Conservation (phyloP, 2,329 filamentous ascomycete species). For the Fusarium sp. region DNA sequence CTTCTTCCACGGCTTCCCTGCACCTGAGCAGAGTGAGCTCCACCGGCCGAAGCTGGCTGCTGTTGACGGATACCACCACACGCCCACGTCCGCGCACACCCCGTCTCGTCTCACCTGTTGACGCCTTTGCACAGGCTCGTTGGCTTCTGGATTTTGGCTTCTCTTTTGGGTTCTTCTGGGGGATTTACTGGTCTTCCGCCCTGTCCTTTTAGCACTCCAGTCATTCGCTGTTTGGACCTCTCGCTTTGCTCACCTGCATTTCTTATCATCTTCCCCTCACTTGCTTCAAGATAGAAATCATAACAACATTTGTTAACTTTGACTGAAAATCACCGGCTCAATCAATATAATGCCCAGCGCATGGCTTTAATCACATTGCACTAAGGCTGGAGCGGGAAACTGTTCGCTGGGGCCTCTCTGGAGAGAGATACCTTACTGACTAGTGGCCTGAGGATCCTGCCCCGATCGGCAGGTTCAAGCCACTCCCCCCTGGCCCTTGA, state of each 20-base stretch:
- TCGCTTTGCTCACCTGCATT: conserved; percentile 38
- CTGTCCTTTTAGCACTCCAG: conserved; percentile 35
- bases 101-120: conserved; percentile 37
- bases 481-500: conserved; percentile 47
- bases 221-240: conserved; percentile 25
- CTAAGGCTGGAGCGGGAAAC: conserved; percentile 38
- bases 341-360: conserved; percentile 3
- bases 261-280: conserved; percentile 23
- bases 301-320: conserved; percentile 3
- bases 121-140: conserved; percentile 33
- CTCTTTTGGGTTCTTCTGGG: conserved; percentile 32
- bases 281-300: not conserved
- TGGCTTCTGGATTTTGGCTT: conserved; percentile 17
- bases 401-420: conserved; percentile 41
- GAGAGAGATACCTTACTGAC: conserved; percentile 22
- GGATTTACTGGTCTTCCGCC: conserved; percentile 21
- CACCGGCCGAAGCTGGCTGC: conserved; percentile 24
- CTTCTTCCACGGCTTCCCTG: conserved; percentile 39
- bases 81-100: conserved; percentile 28
- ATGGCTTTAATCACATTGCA: conserved; percentile 21
- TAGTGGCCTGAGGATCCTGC: conserved; percentile 51
- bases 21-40: conserved; percentile 23
- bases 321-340: conserved; percentile 14
- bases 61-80: conserved; percentile 33
- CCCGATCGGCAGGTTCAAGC: conserved; percentile 53